Percentiles rank a stretch among this genome's conserved stretches.
These are phyloP conservation scores for Dactylellina drechsleri DNA, from an alignment of 2,329 filamentous ascomycete species.

Conservation along the genomic window DNA sequence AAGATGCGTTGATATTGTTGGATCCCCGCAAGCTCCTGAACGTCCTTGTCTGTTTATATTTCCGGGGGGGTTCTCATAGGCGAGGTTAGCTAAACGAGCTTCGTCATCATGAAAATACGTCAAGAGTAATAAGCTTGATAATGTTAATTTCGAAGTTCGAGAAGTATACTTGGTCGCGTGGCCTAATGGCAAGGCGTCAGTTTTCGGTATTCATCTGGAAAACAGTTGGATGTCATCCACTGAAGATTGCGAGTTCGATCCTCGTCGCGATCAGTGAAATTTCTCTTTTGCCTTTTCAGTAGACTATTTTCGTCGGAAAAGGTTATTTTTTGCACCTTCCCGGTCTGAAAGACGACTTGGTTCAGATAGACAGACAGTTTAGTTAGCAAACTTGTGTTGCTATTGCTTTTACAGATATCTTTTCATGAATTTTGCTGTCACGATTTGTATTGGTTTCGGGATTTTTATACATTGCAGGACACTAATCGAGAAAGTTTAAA, in stretches of 20 bases:
- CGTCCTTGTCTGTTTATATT: no score
- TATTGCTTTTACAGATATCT: background rate
- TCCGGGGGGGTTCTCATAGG: no score
- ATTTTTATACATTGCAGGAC: no score
- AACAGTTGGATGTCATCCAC: slow-evolving; percentile 42
- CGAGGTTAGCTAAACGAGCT: background rate
- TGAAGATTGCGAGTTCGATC: slow-evolving; percentile 56
- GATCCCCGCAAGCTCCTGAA: slow-evolving; percentile 20
- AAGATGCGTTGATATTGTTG: slow-evolving; percentile 46
- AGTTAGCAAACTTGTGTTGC: slow-evolving; percentile 43
- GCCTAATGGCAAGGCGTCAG: slow-evolving; percentile 55
- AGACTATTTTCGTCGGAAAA: background rate
- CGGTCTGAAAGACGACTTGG: background rate
- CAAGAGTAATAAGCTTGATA: slow-evolving; percentile 10
- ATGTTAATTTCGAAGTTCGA: background rate
- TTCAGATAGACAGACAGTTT: background rate
- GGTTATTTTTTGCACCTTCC: slow-evolving; percentile 21
- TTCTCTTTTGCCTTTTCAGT: slow-evolving; percentile 23
- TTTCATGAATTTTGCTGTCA: no score
- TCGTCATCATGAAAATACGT: no score
- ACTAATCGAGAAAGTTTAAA: no score
- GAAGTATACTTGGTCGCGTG: slow-evolving; percentile 43
- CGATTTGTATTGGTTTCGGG: no score
- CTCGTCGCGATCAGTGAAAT: slow-evolving; percentile 52
- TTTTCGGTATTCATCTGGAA: slow-evolving; percentile 42